Evolutionary conservation across 2,329 filamentous ascomycete species (phyloP).

Genomic region (Sclerotinia nivalis): DNA sequence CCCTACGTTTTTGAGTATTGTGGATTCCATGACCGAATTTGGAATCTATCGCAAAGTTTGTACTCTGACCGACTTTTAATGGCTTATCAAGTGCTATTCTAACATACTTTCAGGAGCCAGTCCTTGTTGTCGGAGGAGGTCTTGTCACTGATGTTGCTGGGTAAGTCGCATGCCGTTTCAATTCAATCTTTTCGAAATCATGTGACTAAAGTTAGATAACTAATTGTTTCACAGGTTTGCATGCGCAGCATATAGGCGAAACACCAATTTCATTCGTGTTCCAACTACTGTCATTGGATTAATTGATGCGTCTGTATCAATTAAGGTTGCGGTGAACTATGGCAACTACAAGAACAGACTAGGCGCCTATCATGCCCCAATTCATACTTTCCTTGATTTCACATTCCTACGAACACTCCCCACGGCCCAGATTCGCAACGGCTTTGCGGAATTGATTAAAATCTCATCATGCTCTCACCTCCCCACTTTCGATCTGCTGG

Average conservation of each 20-base stretch:
- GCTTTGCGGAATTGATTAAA: constrained; percentile 75
- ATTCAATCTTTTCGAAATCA: constrained; percentile 24
- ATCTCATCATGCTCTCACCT: constrained; percentile 70
- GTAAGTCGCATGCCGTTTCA: constrained; percentile 47
- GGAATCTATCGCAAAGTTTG: constrained; percentile 64
- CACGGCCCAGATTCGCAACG: constrained; percentile 67
- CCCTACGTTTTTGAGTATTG: constrained; percentile 66
- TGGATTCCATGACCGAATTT: constrained; percentile 73
- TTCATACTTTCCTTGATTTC: constrained; percentile 73
- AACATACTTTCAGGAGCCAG: constrained; percentile 53
- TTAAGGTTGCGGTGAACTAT: constrained; percentile 79
- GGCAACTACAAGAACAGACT: constrained; percentile 75
- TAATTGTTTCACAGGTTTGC: constrained; percentile 55
- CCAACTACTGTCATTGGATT: constrained; percentile 75
- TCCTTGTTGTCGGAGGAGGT: constrained; percentile 66
- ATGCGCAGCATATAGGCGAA: constrained; percentile 70
- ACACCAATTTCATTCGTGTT: constrained; percentile 72
- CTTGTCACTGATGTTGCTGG: constrained; percentile 74
- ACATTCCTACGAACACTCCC: constrained; percentile 69
- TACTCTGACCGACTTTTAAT: constrained; percentile 24
- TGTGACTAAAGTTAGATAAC: constrained; percentile 29
- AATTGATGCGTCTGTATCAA: constrained; percentile 73
- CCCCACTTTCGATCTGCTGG: constrained; percentile 65
- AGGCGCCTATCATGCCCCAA: constrained; percentile 70
- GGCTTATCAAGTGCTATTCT: constrained; percentile 4